A percentile compares a stretch with the other conserved stretches of the same genome.
Conservation (phyloP, 495 filamentous ascomycete genomes). For the Tetracladium marchalianum region DNA sequence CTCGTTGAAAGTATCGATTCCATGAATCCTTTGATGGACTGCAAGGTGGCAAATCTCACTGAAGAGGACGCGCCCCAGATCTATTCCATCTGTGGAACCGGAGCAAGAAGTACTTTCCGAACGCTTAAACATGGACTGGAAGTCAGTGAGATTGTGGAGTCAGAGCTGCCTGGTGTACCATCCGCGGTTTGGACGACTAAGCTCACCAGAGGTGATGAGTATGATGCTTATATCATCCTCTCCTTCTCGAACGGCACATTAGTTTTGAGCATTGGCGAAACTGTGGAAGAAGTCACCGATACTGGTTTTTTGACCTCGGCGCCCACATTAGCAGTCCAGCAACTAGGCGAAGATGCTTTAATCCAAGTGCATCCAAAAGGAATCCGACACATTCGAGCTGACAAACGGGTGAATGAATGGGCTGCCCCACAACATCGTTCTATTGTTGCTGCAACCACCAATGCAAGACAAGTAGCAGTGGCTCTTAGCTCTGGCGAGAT, state of each 20-base stretch:
- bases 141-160: conserved; percentile 89
- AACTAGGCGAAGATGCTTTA: conserved; percentile 85
- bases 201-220: conserved; percentile 69
- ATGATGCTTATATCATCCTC: conserved; percentile 66
- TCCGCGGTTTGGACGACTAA: conserved; percentile 94
- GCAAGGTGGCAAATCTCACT: conserved; percentile 78
- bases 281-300: conserved; percentile 88
- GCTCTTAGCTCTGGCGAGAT: conserved; percentile 93
- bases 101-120: conserved; percentile 80
- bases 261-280: conserved; percentile 90
- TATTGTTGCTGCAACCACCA: conserved; percentile 92
- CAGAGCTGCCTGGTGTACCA: conserved; percentile 75
- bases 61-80: conserved; percentile 95
- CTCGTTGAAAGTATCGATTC: conserved; percentile 79
- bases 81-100: conserved; percentile 80
- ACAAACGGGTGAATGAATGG: conserved; percentile 87
- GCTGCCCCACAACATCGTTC: conserved; percentile 84
- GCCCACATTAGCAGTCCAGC: conserved; percentile 83
- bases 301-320: conserved; percentile 82
- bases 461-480: conserved; percentile 85
- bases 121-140: conserved; percentile 87
- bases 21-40: conserved; percentile 84
- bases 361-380: conserved; percentile 93
- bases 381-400: conserved; percentile 77
- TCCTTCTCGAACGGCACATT: conserved; percentile 64